Evolutionary conservation across 2,329 filamentous ascomycete genomes (phyloP).

Genomic region (Aspergillus versicolor): DNA sequence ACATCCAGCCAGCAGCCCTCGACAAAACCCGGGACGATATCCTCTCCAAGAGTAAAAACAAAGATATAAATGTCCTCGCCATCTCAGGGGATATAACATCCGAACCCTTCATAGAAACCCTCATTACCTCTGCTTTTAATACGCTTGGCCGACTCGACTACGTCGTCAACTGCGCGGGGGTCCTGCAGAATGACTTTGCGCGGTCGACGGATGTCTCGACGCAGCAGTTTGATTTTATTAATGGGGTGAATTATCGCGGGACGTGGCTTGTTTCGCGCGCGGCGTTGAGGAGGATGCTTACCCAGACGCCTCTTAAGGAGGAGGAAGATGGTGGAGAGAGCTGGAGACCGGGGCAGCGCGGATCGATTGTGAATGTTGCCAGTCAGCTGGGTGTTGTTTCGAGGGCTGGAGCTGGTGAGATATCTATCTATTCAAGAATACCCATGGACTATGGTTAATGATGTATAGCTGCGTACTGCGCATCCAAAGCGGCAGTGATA

Average conservation of each 20-base stretch:
- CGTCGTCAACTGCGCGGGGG: slow-evolving; percentile 57
- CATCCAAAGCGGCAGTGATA: slow-evolving; percentile 59
- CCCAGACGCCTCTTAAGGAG: slow-evolving; percentile 37
- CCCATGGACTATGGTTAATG: too few species aligned
- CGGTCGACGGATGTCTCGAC: slow-evolving; percentile 52
- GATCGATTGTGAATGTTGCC: slow-evolving; percentile 54
- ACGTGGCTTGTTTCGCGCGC: slow-evolving; percentile 50
- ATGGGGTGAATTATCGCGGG: slow-evolving; percentile 56
- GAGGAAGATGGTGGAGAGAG: slow-evolving; percentile 33
- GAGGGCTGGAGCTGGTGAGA: slow-evolving; percentile 46
- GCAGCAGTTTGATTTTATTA: slow-evolving; percentile 54
- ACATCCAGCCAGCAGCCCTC: slow-evolving; percentile 40
- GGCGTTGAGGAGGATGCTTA: slow-evolving; percentile 47
- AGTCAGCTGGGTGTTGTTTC: slow-evolving; percentile 54
- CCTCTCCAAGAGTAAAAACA: slow-evolving; percentile 31
- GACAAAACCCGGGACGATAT: slow-evolving; percentile 29
- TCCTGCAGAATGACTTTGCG: slow-evolving; percentile 33
- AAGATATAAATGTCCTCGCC: slow-evolving; percentile 29
- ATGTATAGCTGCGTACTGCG: slow-evolving; percentile 53
- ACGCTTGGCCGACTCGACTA: too few species aligned
- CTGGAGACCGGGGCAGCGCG: slow-evolving; percentile 39
- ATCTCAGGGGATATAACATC: slow-evolving; percentile 50
- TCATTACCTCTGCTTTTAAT: too few species aligned
- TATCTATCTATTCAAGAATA: too few species aligned
- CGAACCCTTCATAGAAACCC: slow-evolving; percentile 47